Evolutionary conservation across 495 filamentous ascomycete genomes (phyloP).

Genomic region (Podospora pseudocomata): DNA sequence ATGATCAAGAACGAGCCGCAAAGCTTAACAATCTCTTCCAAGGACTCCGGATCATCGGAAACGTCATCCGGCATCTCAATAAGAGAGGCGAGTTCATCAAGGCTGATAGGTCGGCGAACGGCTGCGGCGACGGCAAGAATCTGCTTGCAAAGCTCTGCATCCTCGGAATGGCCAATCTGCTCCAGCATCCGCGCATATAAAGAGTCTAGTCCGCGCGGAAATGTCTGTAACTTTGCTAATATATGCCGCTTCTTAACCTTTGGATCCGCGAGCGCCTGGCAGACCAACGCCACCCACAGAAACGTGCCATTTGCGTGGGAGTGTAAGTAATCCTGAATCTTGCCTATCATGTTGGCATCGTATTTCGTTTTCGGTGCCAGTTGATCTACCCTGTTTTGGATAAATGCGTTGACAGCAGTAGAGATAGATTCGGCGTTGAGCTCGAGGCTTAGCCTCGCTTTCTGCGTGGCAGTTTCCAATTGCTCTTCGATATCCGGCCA

Average conservation of each 20-base stretch:
- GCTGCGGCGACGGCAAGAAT: too few relatives aligned
- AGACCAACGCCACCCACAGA: conserved; percentile 15
- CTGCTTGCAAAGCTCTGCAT: too few relatives aligned
- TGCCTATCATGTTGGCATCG: not conserved
- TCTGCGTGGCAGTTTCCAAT: conserved; percentile 19
- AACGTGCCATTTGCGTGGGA: conserved; percentile 20
- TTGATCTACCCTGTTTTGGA: conserved; percentile 31
- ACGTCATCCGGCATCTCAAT: too few relatives aligned
- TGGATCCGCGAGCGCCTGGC: conserved; percentile 17
- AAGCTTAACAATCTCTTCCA: too few relatives aligned
- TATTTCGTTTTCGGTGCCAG: conserved; percentile 13
- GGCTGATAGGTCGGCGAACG: too few relatives aligned
- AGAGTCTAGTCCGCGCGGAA: conserved; percentile 20
- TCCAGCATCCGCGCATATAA: too few relatives aligned
- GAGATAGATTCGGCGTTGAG: conserved; percentile 24
- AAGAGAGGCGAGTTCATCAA: too few relatives aligned
- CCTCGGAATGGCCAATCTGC: too few relatives aligned
- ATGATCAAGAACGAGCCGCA: too few relatives aligned
- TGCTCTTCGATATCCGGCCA: conserved; percentile 28
- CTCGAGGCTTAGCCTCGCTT: conserved; percentile 33
- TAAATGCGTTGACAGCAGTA: conserved; percentile 30
- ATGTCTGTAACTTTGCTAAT: conserved; percentile 9
- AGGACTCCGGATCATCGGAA: too few relatives aligned
- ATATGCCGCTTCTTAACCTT: conserved; percentile 12
- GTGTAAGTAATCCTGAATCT: not conserved